These are phyloP conservation scores for Pseudogymnoascus verrucosus DNA, from an alignment of 2,329 filamentous ascomycete species.

Conservation along the genomic window DNA sequence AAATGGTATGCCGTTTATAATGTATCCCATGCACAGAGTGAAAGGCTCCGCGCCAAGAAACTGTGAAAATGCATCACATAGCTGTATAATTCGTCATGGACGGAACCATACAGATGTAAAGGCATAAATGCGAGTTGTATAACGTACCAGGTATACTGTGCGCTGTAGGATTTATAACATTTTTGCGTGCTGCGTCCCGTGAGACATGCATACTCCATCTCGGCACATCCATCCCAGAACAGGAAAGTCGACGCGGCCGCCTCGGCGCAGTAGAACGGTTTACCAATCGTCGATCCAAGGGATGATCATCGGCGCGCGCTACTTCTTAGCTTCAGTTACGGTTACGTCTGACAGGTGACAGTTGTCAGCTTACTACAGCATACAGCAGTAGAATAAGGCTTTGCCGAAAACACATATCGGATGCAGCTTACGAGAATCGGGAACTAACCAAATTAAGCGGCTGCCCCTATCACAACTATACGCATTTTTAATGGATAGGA, in stretches of 20 bases:
- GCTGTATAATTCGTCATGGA: neutral
- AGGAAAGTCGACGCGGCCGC: slow-evolving; percentile 5
- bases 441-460: neutral
- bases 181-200: neutral
- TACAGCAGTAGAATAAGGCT: neutral
- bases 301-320: neutral
- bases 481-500: neutral
- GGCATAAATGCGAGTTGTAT: neutral
- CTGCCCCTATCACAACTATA: neutral
- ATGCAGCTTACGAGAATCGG: neutral
- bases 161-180: neutral
- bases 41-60: neutral
- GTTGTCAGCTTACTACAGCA: neutral
- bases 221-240: neutral
- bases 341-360: neutral
- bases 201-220: neutral
- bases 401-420: neutral
- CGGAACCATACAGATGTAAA: neutral
- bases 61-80: neutral
- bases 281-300: neutral
- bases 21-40: neutral
- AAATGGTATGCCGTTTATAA: neutral
- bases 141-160: neutral
- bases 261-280: neutral
- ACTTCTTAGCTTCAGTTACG: neutral